Evolutionary conservation across 73 alveolate genomes (phyloP).

Genomic region (Paramecium sonneborni): DNA sequence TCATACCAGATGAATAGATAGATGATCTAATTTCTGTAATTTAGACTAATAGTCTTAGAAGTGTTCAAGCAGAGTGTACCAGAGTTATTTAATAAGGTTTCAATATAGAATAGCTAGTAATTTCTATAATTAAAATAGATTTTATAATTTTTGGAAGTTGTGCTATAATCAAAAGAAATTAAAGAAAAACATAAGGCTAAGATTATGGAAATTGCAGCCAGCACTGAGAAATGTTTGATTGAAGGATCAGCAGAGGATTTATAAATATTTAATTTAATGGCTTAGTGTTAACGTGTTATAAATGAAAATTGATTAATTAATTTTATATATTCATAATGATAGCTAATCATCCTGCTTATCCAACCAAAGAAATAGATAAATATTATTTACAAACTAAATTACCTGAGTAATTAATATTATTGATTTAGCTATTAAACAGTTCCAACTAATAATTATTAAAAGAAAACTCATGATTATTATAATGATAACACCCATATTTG

Average conservation of each 20-base stretch:
- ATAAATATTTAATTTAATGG: background rate
- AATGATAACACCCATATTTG: slow-evolving; percentile 52
- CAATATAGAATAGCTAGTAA: slow-evolving; percentile 17
- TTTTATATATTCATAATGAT: background rate
- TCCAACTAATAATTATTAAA: background rate
- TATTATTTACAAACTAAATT: background rate
- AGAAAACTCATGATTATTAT: slow-evolving; percentile 32
- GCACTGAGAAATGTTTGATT: background rate
- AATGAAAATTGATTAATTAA: background rate
- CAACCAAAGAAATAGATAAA: slow-evolving; percentile 6
- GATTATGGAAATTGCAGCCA: background rate
- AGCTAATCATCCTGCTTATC: slow-evolving; percentile 1
- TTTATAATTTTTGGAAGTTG: background rate
- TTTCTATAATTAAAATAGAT: background rate
- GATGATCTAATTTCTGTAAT: background rate
- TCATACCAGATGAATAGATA: slow-evolving; percentile 27
- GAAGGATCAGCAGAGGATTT: background rate
- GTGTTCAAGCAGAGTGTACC: background rate
- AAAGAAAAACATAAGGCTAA: background rate
- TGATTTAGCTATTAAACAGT: slow-evolving; percentile 24
- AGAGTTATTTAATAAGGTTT: background rate
- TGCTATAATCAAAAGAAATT: background rate
- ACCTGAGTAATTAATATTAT: background rate
- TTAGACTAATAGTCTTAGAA: background rate
- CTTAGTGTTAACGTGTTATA: background rate